Evolutionary conservation across 2,329 filamentous ascomycete species (phyloP), one percentile per base, ranked within the genome.

Genomic region (Xylariomycetidae sp.): DNA sequence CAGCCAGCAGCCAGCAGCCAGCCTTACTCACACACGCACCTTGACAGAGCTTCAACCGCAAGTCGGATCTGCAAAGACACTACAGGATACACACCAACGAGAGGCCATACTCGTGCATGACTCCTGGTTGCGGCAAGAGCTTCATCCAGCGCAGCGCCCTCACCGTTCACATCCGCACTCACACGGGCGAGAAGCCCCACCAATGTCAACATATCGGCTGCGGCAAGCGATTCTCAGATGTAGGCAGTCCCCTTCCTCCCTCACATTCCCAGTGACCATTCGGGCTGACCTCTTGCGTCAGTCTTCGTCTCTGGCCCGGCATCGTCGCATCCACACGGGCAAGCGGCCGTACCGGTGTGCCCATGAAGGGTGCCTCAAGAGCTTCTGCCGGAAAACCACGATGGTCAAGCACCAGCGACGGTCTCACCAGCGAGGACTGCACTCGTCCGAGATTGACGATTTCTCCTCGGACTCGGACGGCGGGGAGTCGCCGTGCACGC

Each of bases 31-130:
- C n/a, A n/a, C n/a, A n/a, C n/a, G n/a, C n/a, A n/a, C n/a, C n/a
- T n/a, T 16, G 29, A n/a, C 46, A 83, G 79, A 79, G 75, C 60
- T 84, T 84, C 64, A 82, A 82, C 58, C 70, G 79, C 49, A 83
- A 83, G 57, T 83, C 79, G 13, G 79, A 83, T 48, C 62, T 84
- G 39, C 77, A 82, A 50, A 70, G 79, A 52, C 79, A 84, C 51
- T 80, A 80, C 51, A 71, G 79, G 42, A 84, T 83, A 50, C 79
- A 84, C 58, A 84, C 79, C 34, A 82, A 82, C 51, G 79, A 83
- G 57, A 65, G 79, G 14, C 79, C 79, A 8, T 82, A 82, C 53
- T 66, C 69, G 19, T 84, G 79, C 58, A 64, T 63, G 35, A 72
- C 66, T 7, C 66, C 67, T 7, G 74, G 70, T 5, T 84, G 79